Conservation (phyloP, 139 green algal genomes). For the Picochlorum costavermella region DNA sequence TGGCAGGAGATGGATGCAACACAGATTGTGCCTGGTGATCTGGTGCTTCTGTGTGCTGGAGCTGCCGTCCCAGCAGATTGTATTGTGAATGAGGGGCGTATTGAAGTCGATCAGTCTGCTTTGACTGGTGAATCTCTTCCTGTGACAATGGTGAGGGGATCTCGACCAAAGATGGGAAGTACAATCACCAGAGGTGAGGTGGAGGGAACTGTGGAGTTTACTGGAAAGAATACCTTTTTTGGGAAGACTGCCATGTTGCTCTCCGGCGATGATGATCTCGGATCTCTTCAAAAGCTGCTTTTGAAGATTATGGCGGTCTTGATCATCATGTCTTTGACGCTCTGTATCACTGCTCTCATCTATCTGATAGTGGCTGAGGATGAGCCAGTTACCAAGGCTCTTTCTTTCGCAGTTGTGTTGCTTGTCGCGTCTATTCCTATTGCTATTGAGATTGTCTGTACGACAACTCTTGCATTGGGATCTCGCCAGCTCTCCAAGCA, state of each 20-base stretch:
- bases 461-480: conserved; percentile 75
- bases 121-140: conserved; percentile 82
- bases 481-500: conserved; percentile 48
- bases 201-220: conserved; percentile 60
- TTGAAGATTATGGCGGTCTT: conserved; percentile 68
- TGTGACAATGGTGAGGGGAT: conserved; percentile 60
- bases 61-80: conserved; percentile 68
- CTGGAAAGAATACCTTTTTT: conserved; percentile 73
- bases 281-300: conserved; percentile 69
- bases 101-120: conserved; percentile 72
- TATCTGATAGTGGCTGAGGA: conserved; percentile 45
- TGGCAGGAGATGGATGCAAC: conserved; percentile 59
- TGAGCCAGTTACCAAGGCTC: conserved; percentile 40
- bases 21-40: conserved; percentile 64
- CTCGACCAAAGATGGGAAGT: conserved; percentile 76
- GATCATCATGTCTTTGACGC: conserved; percentile 47
- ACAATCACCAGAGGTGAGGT: conserved; percentile 63
- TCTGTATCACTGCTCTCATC: conserved; percentile 54
- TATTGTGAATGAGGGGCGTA: conserved; percentile 48
- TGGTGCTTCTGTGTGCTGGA: conserved; percentile 61
- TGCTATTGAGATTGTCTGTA: conserved; percentile 67
- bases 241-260: conserved; percentile 77
- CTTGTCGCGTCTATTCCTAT: conserved; percentile 68
- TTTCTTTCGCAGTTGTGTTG: conserved; percentile 71
- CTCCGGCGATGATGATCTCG: conserved; percentile 40